Base-by-base conservation (phyloP, 2,329 filamentous ascomycete species). In the Sclerotinia trifoliorum region DNA sequence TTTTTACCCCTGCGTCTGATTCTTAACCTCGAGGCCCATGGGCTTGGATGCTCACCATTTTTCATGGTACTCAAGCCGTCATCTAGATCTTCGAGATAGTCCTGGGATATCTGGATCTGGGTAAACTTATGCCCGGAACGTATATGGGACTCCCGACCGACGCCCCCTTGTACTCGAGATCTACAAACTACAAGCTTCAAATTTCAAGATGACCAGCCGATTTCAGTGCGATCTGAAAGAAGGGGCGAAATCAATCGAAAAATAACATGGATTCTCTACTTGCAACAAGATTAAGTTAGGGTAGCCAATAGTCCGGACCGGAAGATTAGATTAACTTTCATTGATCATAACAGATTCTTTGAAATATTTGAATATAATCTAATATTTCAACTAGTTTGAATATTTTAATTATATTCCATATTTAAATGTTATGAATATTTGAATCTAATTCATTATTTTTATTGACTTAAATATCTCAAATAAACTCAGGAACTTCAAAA, bases 181-280 rank as follows among this genome's bases (percentile, higher is more conserved):
- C 21, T 11, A 24, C 54, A 32, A 24, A 35, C 19, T 42, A 21
- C 21, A n/a, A 39, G 35, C 15, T 35, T 24, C 32, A 10, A 32
- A 57, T 39, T 42, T n/a, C 21, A 57, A 42, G 35, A 5, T 11
- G 35, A 24, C 32, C 32, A 57, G 32, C 32, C 15, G 21, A 57
- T 57, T 42, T 26, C 55, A 57, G 35, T 57, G 32, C 35, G 55
- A 39, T 24, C 21, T 57, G 42, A 60, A 60, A 24, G 56, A 24
- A 39, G 1, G 15, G 26, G 17, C 5, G 24, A 19, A 26, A 26
- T 42, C 29, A 26, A 29, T 49, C n/a, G 44, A 35, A 49, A 24
- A 21, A 35, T 26, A 26, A 2, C 42, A 49, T 61, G 35, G 8
- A 35, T 2, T 5, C 32, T 5, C 29, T 26, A 55, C 52, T 21